phyloP scores from a whole-genome alignment of 2,329 filamentous ascomycete genomes.

The Neonectria coccinea region DNA sequence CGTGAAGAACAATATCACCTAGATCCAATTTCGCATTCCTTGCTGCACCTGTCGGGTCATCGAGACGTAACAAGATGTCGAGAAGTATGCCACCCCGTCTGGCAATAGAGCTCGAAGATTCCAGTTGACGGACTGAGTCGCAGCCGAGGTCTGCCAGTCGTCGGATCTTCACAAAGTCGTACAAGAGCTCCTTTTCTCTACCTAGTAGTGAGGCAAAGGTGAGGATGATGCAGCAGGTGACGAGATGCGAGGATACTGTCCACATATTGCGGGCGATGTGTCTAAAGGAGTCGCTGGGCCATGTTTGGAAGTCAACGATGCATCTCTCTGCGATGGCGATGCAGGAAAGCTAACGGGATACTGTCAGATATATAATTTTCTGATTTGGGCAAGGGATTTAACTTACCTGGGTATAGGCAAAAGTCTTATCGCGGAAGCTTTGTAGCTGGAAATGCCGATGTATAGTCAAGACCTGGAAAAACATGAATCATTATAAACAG shows the following conservation, averaged over 20 bases:
- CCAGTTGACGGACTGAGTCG: not conserved
- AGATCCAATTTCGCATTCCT: not conserved
- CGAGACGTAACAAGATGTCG: not conserved
- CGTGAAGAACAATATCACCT: constrained; percentile 4
- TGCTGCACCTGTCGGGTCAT: not conserved
- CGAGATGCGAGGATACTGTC: constrained; percentile 9
- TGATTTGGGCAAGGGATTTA: not conserved
- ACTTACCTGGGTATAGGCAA: constrained; percentile 19
- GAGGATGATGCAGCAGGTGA: constrained; percentile 17
- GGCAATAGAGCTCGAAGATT: constrained; percentile 4
- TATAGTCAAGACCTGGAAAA: constrained; percentile 13
- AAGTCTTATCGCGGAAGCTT: constrained; percentile 18
- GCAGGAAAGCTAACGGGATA: not conserved
- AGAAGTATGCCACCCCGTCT: constrained; percentile 5
- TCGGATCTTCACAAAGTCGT: not conserved
- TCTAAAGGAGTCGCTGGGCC: not conserved
- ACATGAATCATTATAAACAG: not conserved
- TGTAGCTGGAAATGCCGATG: constrained; percentile 24
- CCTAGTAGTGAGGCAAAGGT: constrained; percentile 2
- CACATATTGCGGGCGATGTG: not conserved
- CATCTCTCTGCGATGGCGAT: constrained; percentile 7
- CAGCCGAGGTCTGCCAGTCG: not conserved
- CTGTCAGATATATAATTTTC: too few relatives aligned
- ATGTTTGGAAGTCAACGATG: constrained; percentile 4
- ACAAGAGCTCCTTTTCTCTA: not conserved